phyloP scores from a whole-genome alignment of 441 rosid genomes.

The Theobroma grandiflorum region DNA sequence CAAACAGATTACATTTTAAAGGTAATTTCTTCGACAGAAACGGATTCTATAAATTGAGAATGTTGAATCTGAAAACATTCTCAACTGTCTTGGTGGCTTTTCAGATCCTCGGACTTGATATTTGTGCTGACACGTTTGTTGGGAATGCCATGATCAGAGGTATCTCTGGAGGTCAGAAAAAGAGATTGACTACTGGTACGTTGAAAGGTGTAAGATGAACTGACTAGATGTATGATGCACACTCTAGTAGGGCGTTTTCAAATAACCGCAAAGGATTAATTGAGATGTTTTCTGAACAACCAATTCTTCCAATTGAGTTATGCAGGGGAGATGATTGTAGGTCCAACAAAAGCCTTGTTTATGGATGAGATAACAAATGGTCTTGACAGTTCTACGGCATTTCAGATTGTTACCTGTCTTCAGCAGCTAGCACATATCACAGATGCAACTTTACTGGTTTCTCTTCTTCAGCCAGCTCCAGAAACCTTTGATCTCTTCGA shows the following conservation, averaged over 20 bases:
- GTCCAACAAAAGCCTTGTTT: constrained; percentile 65
- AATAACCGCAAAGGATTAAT: neutral
- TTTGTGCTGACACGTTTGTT: constrained; percentile 61
- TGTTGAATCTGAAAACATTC: neutral
- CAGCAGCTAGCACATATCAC: constrained; percentile 66
- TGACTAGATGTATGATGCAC: neutral
- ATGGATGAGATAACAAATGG: constrained; percentile 83
- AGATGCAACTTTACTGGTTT: constrained; percentile 59
- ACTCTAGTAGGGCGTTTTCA: neutral
- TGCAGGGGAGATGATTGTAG: constrained; percentile 73
- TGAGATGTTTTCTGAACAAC: constrained; percentile 20
- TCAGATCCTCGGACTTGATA: constrained; percentile 72
- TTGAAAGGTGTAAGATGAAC: neutral
- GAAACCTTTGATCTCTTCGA: constrained; percentile 72
- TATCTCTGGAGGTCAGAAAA: constrained; percentile 73
- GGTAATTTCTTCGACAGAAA: constrained; percentile 31
- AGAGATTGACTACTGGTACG: constrained; percentile 66
- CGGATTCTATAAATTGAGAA: neutral
- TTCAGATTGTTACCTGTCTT: constrained; percentile 65
- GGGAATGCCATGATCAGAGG: constrained; percentile 68
- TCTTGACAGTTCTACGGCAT: constrained; percentile 74
- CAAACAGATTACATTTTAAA: constrained; percentile 67
- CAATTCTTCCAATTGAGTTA: constrained; percentile 23
- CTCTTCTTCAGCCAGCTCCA: constrained; percentile 77
- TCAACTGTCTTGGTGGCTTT: constrained; percentile 15